A percentile compares a stretch with the other conserved stretches of the same genome.
These are phyloP conservation scores for Daldinia vernicosa DNA, from an alignment of 495 filamentous ascomycete genomes.

Conservation along the genomic window DNA sequence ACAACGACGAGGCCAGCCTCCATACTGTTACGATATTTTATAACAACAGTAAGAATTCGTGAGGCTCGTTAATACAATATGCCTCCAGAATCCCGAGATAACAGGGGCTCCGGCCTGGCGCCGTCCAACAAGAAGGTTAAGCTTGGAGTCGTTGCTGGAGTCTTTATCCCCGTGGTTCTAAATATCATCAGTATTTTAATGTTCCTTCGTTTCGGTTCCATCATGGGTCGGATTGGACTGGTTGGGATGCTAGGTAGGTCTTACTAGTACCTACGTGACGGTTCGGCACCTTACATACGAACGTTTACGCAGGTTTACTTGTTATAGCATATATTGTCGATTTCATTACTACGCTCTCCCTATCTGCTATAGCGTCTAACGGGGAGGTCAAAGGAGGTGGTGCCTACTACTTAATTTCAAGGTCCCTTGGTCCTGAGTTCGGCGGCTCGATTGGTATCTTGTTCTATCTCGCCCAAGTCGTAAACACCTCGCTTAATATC, in stretches of 20 bases:
- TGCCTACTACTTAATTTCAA: conserved; percentile 89
- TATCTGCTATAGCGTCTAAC: conserved; percentile 90
- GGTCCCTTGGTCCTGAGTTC: conserved; percentile 87
- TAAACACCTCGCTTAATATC: conserved; percentile 90
- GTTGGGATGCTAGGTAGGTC: conserved; percentile 78
- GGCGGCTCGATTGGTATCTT: conserved; percentile 92
- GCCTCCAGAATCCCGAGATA: conserved; percentile 39
- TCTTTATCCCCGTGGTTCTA: conserved; percentile 85
- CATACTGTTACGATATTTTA: not conserved
- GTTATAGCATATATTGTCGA: conserved; percentile 77
- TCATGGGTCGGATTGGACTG: conserved; percentile 80
- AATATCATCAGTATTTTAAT: conserved; percentile 94
- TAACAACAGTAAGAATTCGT: not conserved
- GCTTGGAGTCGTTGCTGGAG: conserved; percentile 78
- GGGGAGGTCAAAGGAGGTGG: conserved; percentile 88
- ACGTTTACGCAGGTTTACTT: conserved; percentile 67
- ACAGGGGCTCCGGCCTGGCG: conserved; percentile 8
- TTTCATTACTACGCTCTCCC: conserved; percentile 82
- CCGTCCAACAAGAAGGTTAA: conserved; percentile 58
- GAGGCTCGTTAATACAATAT: conserved; percentile 21
- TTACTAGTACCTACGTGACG: conserved; percentile 4
- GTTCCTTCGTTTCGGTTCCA: conserved; percentile 85
- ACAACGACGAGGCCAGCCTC: not conserved
- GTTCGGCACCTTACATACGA: conserved; percentile 19
- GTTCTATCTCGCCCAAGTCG: conserved; percentile 83